These are phyloP conservation scores for Agapanthus africanus DNA, from an alignment of 106 monocot species.

Conservation along the genomic window DNA sequence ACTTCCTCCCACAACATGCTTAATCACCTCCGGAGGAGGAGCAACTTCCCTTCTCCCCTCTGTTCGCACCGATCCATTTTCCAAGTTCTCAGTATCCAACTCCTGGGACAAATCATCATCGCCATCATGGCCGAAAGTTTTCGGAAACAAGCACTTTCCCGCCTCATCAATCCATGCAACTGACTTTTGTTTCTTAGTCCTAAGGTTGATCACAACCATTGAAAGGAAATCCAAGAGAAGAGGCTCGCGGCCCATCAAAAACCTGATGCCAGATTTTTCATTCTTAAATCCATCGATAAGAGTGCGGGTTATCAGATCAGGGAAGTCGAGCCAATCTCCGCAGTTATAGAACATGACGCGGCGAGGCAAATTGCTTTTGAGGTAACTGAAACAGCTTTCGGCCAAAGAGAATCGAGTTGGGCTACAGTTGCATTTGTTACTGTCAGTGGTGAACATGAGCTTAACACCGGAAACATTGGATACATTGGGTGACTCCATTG, in stretches of 20 bases:
- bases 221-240: slow-evolving; percentile 54
- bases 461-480: too few species aligned
- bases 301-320: slow-evolving; percentile 6
- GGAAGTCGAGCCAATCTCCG: slow-evolving; percentile 37
- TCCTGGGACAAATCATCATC: slow-evolving; percentile 8
- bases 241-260: slow-evolving; percentile 8
- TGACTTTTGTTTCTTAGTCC: slow-evolving; percentile 21
- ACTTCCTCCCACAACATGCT: too few species aligned
- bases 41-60: too few species aligned
- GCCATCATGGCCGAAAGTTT: slow-evolving; percentile 26
- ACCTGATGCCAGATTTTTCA: slow-evolving; percentile 16
- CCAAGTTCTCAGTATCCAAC: not conserved
- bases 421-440: slow-evolving; percentile 15
- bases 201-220: slow-evolving; percentile 38
- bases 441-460: too few species aligned
- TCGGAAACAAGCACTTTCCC: slow-evolving; percentile 47
- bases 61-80: not conserved
- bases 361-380: slow-evolving; percentile 30
- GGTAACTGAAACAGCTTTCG: slow-evolving; percentile 24
- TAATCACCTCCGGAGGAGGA: too few species aligned
- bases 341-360: slow-evolving; percentile 33
- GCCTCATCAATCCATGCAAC: too few species aligned
- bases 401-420: slow-evolving; percentile 8
- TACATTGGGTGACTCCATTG: slow-evolving; percentile 11
- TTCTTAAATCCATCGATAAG: slow-evolving; percentile 35